phyloP scores from a whole-genome alignment of 2,329 filamentous ascomycete species.

The Exophiala aquamarina region DNA sequence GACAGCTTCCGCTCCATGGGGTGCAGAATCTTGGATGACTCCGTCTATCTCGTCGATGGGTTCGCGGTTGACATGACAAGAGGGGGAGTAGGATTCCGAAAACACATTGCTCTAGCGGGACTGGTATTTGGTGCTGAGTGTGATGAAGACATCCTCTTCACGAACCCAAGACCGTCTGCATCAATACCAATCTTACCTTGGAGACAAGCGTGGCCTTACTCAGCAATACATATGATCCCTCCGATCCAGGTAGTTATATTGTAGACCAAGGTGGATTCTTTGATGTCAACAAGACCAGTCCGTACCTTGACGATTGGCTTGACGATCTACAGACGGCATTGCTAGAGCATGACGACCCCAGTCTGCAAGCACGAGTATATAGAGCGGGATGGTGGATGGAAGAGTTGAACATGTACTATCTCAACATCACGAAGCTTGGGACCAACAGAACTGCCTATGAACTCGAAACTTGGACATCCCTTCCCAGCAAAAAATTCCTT shows the following conservation, averaged over 20 bases:
- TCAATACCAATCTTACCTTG: slow-evolving; percentile 40
- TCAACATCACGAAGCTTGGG: slow-evolving; percentile 38
- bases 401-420: slow-evolving; percentile 13
- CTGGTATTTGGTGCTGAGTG: slow-evolving; percentile 44
- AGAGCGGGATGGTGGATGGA: slow-evolving; percentile 47
- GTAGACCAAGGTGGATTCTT: slow-evolving; percentile 47
- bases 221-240: neutral
- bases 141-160: slow-evolving; percentile 52
- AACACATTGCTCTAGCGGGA: slow-evolving; percentile 43
- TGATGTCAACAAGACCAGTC: slow-evolving; percentile 5
- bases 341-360: slow-evolving; percentile 24
- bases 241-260: slow-evolving; percentile 31
- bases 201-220: slow-evolving; percentile 31
- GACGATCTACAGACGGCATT: neutral
- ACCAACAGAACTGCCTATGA: slow-evolving; percentile 31
- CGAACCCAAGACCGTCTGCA: slow-evolving; percentile 46
- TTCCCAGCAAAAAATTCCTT: slow-evolving; percentile 28
- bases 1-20: slow-evolving; percentile 33
- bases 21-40: slow-evolving; percentile 35
- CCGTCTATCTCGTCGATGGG: slow-evolving; percentile 37
- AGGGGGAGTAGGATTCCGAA: slow-evolving; percentile 46
- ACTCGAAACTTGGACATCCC: slow-evolving; percentile 36
- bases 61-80: slow-evolving; percentile 36
- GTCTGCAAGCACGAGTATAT: slow-evolving; percentile 42
- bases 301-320: neutral